These are phyloP conservation scores for Priceomyces haplophilus DNA, from an alignment of 805 yeast genomes.

Conservation along the genomic window DNA sequence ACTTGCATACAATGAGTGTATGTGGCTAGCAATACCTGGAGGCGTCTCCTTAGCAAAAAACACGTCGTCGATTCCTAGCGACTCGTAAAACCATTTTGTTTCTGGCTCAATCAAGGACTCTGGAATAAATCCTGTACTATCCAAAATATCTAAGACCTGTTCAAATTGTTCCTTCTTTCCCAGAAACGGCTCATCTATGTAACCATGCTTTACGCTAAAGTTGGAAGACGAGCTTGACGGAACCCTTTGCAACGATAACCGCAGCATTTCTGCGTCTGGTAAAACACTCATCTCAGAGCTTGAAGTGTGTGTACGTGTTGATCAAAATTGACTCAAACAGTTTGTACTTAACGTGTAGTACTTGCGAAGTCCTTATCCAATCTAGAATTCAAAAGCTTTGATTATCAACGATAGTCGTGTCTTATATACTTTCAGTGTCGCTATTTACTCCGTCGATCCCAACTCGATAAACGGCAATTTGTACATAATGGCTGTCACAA, in stretches of 20 bases:
- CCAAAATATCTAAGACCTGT: slow-evolving; percentile 76
- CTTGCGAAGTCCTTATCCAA: background rate
- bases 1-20: slow-evolving; percentile 87
- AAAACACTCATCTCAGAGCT: slow-evolving; percentile 2
- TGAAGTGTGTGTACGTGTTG: background rate
- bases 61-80: slow-evolving; percentile 86
- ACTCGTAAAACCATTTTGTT: slow-evolving; percentile 83
- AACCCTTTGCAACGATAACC: slow-evolving; percentile 22
- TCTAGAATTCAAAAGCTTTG: too few relatives aligned
- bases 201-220: slow-evolving; percentile 49
- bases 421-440: background rate
- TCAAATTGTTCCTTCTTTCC: slow-evolving; percentile 82
- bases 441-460: background rate
- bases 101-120: slow-evolving; percentile 81
- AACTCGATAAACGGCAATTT: background rate
- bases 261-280: slow-evolving; percentile 18
- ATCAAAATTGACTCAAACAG: background rate
- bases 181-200: slow-evolving; percentile 69
- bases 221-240: slow-evolving; percentile 31
- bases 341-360: background rate
- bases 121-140: slow-evolving; percentile 85
- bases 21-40: slow-evolving; percentile 75
- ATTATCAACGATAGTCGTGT: too few relatives aligned
- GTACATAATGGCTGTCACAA: background rate
- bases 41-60: slow-evolving; percentile 86